These are phyloP conservation scores for Fusarium sp. DNA, from an alignment of 2,329 filamentous ascomycete genomes.

Conservation along the genomic window DNA sequence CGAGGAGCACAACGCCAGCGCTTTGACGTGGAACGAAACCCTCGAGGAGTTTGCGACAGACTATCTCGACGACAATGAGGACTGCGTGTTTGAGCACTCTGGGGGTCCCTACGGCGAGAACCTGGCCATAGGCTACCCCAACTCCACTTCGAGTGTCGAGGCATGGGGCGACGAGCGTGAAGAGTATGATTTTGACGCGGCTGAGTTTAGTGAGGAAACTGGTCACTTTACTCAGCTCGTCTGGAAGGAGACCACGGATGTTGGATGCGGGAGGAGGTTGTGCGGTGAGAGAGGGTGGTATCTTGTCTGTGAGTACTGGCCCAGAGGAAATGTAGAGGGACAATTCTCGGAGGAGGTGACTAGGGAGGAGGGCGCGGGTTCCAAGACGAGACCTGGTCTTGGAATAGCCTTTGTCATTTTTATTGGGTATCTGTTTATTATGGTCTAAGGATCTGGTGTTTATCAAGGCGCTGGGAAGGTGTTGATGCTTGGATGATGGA, in stretches of 20 bases:
- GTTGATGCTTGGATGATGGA: constrained; percentile 2
- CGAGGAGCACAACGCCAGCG: constrained; percentile 65
- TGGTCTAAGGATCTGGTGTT: constrained; percentile 9
- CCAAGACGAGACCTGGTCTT: constrained; percentile 22
- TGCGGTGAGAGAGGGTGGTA: constrained; percentile 66
- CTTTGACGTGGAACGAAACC: constrained; percentile 71
- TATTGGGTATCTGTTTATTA: constrained; percentile 28
- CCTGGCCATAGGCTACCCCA: constrained; percentile 72
- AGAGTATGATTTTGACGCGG: constrained; percentile 66
- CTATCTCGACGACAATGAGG: constrained; percentile 54
- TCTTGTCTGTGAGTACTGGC: constrained; percentile 76
- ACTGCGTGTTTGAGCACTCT: constrained; percentile 63
- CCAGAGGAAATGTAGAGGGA: constrained; percentile 69
- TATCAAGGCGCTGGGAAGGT: neutral
- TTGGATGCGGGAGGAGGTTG: constrained; percentile 62
- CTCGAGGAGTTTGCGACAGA: constrained; percentile 63
- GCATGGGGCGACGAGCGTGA: constrained; percentile 67
- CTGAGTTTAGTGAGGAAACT: constrained; percentile 66
- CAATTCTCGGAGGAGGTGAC: constrained; percentile 54
- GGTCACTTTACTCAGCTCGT: constrained; percentile 80
- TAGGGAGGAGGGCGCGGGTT: constrained; percentile 29
- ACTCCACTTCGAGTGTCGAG: constrained; percentile 66
- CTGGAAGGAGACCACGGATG: constrained; percentile 69
- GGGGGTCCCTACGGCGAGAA: constrained; percentile 77
- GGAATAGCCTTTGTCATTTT: constrained; percentile 28